phyloP scores from a whole-genome alignment of 2,329 filamentous ascomycete genomes.

The Ophiognomonia clavigignenti-juglandacearum region DNA sequence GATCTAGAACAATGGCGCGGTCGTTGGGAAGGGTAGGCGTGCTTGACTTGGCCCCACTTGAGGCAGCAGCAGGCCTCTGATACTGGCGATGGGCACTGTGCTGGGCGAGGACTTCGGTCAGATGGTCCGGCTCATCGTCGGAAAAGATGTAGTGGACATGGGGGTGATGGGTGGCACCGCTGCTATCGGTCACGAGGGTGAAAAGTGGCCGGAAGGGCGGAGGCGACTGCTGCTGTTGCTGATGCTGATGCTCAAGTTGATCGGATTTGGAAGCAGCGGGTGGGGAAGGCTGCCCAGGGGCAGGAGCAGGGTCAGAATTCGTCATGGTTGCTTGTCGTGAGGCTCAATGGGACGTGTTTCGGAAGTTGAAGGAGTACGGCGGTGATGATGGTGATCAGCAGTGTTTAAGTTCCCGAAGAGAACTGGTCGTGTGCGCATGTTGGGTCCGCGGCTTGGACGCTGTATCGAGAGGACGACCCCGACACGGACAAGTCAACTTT shows the following conservation, averaged over 20 bases:
- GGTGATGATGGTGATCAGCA: background rate
- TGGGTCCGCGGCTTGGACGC: background rate
- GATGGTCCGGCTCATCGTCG: constrained; percentile 78
- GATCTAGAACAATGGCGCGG: constrained; percentile 52
- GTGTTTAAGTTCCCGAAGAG: background rate
- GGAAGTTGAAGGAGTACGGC: background rate
- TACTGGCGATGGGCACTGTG: constrained; percentile 26
- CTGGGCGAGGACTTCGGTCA: constrained; percentile 60
- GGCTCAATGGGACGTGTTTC: background rate
- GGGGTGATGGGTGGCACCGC: constrained; percentile 73
- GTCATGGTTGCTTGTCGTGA: constrained; percentile 7
- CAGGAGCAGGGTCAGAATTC: constrained; percentile 6
- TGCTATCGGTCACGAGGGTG: constrained; percentile 72
- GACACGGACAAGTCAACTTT: background rate
- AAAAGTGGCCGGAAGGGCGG: constrained; percentile 76
- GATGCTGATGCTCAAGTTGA: background rate
- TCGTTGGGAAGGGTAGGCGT: constrained; percentile 25
- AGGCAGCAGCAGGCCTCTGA: constrained; percentile 14
- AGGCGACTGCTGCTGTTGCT: constrained; percentile 14
- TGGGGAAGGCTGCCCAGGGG: constrained; percentile 1
- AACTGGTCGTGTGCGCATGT: constrained; percentile 2
- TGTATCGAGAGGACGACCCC: background rate
- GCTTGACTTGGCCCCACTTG: constrained; percentile 19
- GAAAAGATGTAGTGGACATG: constrained; percentile 88
- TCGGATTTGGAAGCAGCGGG: background rate